Evolutionary conservation across 176 grass and related monocot genomes (phyloP), one percentile per base, ranked within the genome.

Genomic region (Phoenix dactylifera): DNA sequence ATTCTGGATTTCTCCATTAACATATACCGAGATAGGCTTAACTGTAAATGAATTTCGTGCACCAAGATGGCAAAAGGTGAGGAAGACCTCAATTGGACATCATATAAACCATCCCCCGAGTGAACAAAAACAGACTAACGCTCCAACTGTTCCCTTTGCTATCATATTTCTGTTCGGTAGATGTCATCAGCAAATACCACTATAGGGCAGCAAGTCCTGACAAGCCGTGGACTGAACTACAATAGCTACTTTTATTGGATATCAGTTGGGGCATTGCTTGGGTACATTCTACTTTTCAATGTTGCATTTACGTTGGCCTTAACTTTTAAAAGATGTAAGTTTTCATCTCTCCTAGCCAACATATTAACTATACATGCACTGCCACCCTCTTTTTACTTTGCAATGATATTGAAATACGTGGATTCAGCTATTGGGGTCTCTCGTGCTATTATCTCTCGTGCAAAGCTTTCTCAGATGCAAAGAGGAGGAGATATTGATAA

Each of bases 1-100:
- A 66, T 95, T 89, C 78, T 89, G 90, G 90, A 19, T 89, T 54
- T 89, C 90, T 57, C 90, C 86, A 68, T 65, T 89, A 44, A 76
- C 90, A 9, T 89, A 89, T 19, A 69, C 77, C 63, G 90, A 95
- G 67, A 84, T 95, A 74, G 77, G 73, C 58, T 70, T 95, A 63
- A 67, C 86, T 58, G 64, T 82, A 64, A 95, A 95, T 73, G 90
- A 95, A 79, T 95, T 95, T 70, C 67, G 72, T 52, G 74, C 90
- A 66, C 57, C 77, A 56, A 85, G 90, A 89, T 95, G 90, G 86
- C 72, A 86, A 54, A 78, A 89, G 80, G 90, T 95, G 68, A 71
- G 35, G 16, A 20, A 6, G 20, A 23, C n/a, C 16, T 22, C 20
- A 1, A 7, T 56, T 16, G 17, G 15, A 17, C 22, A 17, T 59